Evolutionary conservation across 2,329 filamentous ascomycete genomes (phyloP).

Genomic region (Hyphodiscus sp.): DNA sequence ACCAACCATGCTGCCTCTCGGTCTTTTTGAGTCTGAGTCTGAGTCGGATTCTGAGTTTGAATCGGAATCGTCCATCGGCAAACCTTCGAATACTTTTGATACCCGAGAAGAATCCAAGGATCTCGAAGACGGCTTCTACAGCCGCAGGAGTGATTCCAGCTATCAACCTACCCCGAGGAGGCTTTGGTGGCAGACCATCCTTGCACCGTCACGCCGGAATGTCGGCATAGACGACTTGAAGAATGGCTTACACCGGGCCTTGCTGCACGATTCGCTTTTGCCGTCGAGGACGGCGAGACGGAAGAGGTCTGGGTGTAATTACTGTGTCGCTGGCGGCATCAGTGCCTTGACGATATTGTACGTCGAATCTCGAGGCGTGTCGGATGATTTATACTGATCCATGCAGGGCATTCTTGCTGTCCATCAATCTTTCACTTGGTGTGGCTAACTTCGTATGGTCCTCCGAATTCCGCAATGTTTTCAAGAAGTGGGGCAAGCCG

Average conservation of each 20-base stretch:
- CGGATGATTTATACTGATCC: constrained; percentile 2
- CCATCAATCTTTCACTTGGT: constrained; percentile 30
- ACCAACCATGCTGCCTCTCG: too few relatives aligned
- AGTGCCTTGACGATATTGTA: constrained; percentile 33
- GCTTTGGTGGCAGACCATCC: not conserved
- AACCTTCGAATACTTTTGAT: not conserved
- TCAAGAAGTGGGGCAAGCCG: constrained; percentile 32
- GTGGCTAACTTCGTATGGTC: constrained; percentile 28
- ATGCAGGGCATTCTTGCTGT: constrained; percentile 29
- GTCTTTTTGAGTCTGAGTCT: too few relatives aligned
- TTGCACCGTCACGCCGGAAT: not conserved
- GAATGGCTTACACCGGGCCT: not conserved
- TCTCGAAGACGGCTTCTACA: constrained; percentile 1
- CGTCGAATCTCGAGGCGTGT: constrained; percentile 11
- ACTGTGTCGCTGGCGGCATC: constrained; percentile 32
- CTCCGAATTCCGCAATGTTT: constrained; percentile 26
- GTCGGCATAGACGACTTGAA: not conserved
- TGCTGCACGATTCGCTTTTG: constrained; percentile 7
- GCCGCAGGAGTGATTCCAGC: not conserved
- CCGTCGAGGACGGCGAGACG: not conserved
- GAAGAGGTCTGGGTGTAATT: constrained; percentile 22
- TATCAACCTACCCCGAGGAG: not conserved
- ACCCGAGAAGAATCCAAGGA: not conserved
- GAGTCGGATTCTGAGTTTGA: too few relatives aligned
- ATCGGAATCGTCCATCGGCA: not conserved